These are phyloP conservation scores for Dipodascus albidus DNA, from an alignment of 805 yeast species.

Conservation along the genomic window DNA sequence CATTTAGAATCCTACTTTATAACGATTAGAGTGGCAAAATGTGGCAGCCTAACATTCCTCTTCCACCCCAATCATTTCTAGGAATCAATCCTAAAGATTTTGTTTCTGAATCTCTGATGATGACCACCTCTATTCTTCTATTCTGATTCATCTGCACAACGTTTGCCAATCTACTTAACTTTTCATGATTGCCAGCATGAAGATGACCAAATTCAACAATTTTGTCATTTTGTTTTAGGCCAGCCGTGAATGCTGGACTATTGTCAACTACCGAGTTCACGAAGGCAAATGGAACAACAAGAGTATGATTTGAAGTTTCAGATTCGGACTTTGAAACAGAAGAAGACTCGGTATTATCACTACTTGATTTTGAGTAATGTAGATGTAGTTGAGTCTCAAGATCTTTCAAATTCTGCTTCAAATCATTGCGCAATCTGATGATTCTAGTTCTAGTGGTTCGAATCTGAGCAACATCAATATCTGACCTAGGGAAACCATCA, in stretches of 20 bases:
- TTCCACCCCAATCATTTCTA: slow-evolving; percentile 47
- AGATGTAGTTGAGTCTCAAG: slow-evolving; percentile 37
- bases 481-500: slow-evolving; percentile 82
- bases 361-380: slow-evolving; percentile 20
- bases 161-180: slow-evolving; percentile 32
- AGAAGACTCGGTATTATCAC: slow-evolving; percentile 1
- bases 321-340: slow-evolving; percentile 6
- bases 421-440: slow-evolving; percentile 61
- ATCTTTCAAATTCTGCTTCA: slow-evolving; percentile 34
- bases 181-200: slow-evolving; percentile 44
- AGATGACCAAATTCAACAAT: slow-evolving; percentile 43
- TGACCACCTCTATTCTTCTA: slow-evolving; percentile 10
- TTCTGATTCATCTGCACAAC: slow-evolving; percentile 33
- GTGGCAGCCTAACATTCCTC: slow-evolving; percentile 60
- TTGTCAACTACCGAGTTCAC: slow-evolving; percentile 37
- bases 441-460: slow-evolving; percentile 53
- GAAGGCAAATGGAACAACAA: slow-evolving; percentile 19
- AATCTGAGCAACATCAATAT: slow-evolving; percentile 65
- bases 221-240: slow-evolving; percentile 44
- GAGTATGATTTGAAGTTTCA: background rate
- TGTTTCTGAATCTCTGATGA: background rate
- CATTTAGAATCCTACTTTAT: no score
- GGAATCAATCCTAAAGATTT: slow-evolving; percentile 30
- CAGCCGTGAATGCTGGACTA: slow-evolving; percentile 50
- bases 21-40: slow-evolving; percentile 23